phyloP scores from a whole-genome alignment of 495 filamentous ascomycete genomes.

The Penicillium macrosclerotiorum region DNA sequence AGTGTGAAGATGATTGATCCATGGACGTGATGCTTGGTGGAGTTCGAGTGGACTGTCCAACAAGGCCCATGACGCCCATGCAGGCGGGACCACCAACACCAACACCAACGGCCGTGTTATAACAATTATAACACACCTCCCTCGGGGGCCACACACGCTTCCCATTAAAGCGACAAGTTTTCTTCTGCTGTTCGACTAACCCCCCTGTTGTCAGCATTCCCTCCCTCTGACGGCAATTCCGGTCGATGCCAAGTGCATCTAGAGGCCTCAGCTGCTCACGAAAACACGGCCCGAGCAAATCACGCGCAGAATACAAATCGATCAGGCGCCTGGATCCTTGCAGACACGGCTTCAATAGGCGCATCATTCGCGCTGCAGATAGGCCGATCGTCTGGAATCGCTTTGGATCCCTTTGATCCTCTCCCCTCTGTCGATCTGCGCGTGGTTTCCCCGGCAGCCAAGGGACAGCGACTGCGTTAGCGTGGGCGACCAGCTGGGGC shows the following conservation, averaged over 20 bases:
- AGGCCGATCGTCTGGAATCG: conserved; percentile 9
- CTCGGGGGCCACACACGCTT: too few relatives aligned
- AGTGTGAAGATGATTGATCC: too few relatives aligned
- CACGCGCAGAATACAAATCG: conserved; percentile 3
- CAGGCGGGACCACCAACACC: conserved; percentile 11
- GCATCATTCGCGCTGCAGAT: background rate
- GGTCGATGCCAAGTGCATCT: conserved; percentile 13
- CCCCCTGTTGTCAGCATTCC: background rate
- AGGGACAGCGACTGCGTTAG: too few relatives aligned
- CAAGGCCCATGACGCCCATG: conserved; percentile 12
- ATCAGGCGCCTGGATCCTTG: conserved; percentile 9
- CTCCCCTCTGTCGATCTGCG: conserved; percentile 17
- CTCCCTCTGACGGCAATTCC: background rate
- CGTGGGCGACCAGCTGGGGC: background rate
- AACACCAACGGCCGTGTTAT: too few relatives aligned
- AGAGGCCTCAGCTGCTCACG: conserved; percentile 2
- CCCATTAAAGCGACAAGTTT: too few relatives aligned
- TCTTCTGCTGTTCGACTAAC: background rate
- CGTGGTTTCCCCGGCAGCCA: conserved; percentile 33
- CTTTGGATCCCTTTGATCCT: too few relatives aligned
- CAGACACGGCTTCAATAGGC: background rate
- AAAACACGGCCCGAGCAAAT: conserved; percentile 1
- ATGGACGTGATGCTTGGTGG: too few relatives aligned
- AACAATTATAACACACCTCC: too few relatives aligned
- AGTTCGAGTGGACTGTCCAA: conserved; percentile 6